phyloP scores from a whole-genome alignment of 768 basidiomycete species.

The Tulasnella calospora region DNA sequence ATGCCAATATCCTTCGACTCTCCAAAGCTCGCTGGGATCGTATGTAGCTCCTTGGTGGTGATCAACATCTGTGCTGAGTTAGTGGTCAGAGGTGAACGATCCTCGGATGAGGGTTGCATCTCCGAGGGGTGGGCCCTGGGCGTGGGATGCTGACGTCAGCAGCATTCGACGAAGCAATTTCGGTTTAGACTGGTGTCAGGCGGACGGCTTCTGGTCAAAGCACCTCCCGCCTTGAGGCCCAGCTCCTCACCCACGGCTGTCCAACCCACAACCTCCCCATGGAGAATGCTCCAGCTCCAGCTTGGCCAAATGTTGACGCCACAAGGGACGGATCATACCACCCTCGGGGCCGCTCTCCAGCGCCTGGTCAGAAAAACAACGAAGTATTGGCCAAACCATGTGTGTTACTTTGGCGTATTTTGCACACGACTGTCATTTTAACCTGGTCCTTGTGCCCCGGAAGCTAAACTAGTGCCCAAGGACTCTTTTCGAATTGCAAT shows the following conservation, averaged over 20 bases:
- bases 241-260: background rate
- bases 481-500: background rate
- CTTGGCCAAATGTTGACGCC: slow-evolving; percentile 8
- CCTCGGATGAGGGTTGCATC: background rate
- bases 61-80: slow-evolving; percentile 59
- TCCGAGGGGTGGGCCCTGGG: background rate
- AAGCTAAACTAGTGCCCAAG: background rate
- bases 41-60: slow-evolving; percentile 62
- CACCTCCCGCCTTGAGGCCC: slow-evolving; percentile 6
- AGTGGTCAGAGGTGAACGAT: background rate
- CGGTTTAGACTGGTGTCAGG: background rate
- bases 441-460: background rate
- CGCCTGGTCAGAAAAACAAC: background rate
- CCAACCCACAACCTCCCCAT: slow-evolving; percentile 15
- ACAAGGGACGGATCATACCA: background rate
- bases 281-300: background rate
- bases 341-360: background rate
- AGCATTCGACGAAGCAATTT: background rate
- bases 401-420: background rate
- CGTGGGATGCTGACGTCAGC: background rate
- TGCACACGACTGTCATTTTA: background rate
- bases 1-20: slow-evolving; percentile 60
- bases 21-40: slow-evolving; percentile 63
- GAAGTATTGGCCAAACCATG: background rate
- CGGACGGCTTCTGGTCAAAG: background rate